Conservation (phyloP, 495 filamentous ascomycete genomes). For the Talaromyces nanjingensis region DNA sequence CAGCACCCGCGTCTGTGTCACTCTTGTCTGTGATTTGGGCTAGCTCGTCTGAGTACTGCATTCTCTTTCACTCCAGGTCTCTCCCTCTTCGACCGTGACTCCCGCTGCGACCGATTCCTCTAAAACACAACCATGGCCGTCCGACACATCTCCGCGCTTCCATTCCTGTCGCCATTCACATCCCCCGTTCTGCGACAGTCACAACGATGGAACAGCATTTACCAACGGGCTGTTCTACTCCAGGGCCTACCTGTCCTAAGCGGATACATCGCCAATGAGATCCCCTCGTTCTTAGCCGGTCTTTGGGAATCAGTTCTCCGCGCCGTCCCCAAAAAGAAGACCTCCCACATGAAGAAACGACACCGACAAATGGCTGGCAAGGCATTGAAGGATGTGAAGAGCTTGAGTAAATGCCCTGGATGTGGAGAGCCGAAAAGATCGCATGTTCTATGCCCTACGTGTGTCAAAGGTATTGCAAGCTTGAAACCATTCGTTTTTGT, state of each 20-base stretch:
- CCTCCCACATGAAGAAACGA: slow-evolving; percentile 92
- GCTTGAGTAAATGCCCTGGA: slow-evolving; percentile 76
- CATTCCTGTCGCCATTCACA: slow-evolving; percentile 17
- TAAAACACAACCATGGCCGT: neutral
- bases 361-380: slow-evolving; percentile 91
- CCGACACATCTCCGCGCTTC: slow-evolving; percentile 19
- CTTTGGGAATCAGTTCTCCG: slow-evolving; percentile 90
- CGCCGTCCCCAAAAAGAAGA: slow-evolving; percentile 98
- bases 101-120: neutral
- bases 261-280: slow-evolving; percentile 41
- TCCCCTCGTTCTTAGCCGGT: slow-evolving; percentile 57
- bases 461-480: slow-evolving; percentile 54
- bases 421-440: slow-evolving; percentile 84
- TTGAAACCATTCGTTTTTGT: neutral
- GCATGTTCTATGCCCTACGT: slow-evolving; percentile 81
- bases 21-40: neutral
- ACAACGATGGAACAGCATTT: slow-evolving; percentile 28
- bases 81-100: neutral
- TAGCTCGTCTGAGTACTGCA: neutral
- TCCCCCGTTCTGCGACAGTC: slow-evolving; percentile 29
- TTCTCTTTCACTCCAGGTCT: neutral
- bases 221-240: slow-evolving; percentile 39
- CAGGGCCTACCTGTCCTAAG: slow-evolving; percentile 38
- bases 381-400: slow-evolving; percentile 80
- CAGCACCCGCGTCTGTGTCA: neutral